These are phyloP conservation scores for Pseudogymnoascus sp. DNA, from an alignment of 2,329 filamentous ascomycete genomes.

Conservation along the genomic window DNA sequence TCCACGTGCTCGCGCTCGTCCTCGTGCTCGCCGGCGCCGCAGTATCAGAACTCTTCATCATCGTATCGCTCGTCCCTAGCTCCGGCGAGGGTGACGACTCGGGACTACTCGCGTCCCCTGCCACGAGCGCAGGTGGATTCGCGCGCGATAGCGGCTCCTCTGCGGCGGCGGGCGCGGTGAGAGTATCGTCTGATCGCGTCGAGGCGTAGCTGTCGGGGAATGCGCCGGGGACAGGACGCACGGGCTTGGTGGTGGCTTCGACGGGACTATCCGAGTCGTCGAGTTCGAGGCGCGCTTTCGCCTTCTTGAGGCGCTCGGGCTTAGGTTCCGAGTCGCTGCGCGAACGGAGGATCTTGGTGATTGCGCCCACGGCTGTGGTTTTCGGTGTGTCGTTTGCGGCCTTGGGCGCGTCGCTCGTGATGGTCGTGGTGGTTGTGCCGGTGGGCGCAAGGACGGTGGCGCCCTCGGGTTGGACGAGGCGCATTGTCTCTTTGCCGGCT, in stretches of 20 bases:
- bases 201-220: slow-evolving; percentile 29
- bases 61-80: slow-evolving; percentile 40
- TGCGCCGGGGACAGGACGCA: slow-evolving; percentile 26
- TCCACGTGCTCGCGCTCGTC: slow-evolving; percentile 58
- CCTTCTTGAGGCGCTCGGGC: slow-evolving; percentile 49
- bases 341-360: slow-evolving; percentile 38
- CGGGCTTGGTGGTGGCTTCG: slow-evolving; percentile 25
- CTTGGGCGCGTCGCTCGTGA: slow-evolving; percentile 31
- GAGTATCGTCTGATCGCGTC: slow-evolving; percentile 13
- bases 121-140: slow-evolving; percentile 34
- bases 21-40: slow-evolving; percentile 47
- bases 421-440: slow-evolving; percentile 27
- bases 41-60: neutral
- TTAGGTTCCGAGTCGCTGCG: slow-evolving; percentile 35
- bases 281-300: slow-evolving; percentile 57
- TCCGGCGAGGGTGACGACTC: slow-evolving; percentile 58
- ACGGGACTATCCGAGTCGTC: slow-evolving; percentile 52
- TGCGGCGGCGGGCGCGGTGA: slow-evolving; percentile 18
- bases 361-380: slow-evolving; percentile 33
- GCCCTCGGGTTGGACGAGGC: slow-evolving; percentile 12
- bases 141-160: slow-evolving; percentile 15
- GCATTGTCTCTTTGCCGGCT: slow-evolving; percentile 23
- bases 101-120: slow-evolving; percentile 32
- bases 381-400: slow-evolving; percentile 33
- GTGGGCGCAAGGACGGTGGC: neutral